Evolutionary conservation across 768 basidiomycete species (phyloP), one percentile per base, ranked within the genome.

Genomic region (Hortiboletus campestris): DNA sequence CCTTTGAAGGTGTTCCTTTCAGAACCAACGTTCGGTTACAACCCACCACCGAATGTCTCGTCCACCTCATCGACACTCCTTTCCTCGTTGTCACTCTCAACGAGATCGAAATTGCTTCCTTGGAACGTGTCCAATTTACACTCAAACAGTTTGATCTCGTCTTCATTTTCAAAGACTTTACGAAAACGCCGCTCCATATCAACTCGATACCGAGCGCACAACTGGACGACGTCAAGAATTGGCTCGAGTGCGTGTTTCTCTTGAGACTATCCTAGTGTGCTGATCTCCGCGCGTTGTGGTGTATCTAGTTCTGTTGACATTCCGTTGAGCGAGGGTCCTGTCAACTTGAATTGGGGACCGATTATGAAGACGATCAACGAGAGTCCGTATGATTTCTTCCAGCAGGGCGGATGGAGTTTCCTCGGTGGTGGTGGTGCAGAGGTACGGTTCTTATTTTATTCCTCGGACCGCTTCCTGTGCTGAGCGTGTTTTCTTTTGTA

Each of bases 291-390:
- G 38, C 16, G 4, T 28, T 17, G 13, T 42, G 31, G 14, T 17
- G 25, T n/a, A 36, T 53, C 51, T 13, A 98, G 95, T 67, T 98
- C 95, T 6, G 94, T 98, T 53, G 97, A 99, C 67, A 95, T 99
- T 54, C 88, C 97, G 9, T 82, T 97, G 75, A 89, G 89, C 44
- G 96, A 98, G 72, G 90, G 95, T 6, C 92, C 93, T 8, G 93
- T 99, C 76, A 98, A 98, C 72, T 77, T 98, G 74, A 96, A 97
- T 67, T 99, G 96, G 97, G 86, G 88, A 6, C 91, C 90, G 4
- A 97, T 99, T 70, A 98, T 99, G 94, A 98, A 98, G 74, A 95
- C 93, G 38, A 87, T 98, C 74, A 97, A 97, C 59, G 96, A 98
- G 61, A 92, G 88, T 59, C 94, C 97, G 0, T 85, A 89, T 62